phyloP scores from a whole-genome alignment of 1,284 basidiomycete species.

The Cryptococcus sp. region DNA sequence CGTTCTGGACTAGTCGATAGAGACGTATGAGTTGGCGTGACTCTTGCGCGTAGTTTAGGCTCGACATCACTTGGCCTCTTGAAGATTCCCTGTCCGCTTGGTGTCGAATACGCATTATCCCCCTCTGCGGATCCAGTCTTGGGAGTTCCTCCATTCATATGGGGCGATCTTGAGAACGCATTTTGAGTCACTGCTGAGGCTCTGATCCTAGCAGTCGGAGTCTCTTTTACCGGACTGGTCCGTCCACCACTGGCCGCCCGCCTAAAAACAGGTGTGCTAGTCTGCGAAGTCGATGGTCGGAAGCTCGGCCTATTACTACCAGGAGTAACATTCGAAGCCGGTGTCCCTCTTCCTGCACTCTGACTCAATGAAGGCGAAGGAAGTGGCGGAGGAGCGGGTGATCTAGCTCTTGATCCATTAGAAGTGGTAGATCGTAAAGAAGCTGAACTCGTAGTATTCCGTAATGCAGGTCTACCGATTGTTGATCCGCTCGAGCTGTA shows the following conservation, averaged over 20 bases:
- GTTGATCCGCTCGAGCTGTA: background rate
- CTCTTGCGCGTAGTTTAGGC: background rate
- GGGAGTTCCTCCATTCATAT: no score
- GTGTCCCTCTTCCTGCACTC: background rate
- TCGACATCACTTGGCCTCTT: background rate
- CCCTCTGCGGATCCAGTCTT: no score
- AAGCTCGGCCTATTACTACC: slow-evolving; percentile 2
- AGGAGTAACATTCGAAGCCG: background rate
- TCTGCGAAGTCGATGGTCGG: slow-evolving; percentile 1
- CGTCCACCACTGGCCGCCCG: background rate
- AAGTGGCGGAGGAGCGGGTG: slow-evolving; percentile 2
- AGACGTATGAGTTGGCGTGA: background rate
- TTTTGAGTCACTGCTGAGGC: background rate
- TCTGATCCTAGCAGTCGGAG: background rate
- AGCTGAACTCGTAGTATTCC: background rate
- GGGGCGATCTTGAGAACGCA: background rate
- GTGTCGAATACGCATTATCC: no score
- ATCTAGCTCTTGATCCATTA: background rate
- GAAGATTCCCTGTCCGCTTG: background rate
- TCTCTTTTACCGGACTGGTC: background rate
- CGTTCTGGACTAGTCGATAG: background rate
- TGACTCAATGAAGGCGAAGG: background rate
- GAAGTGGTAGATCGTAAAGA: slow-evolving; percentile 3
- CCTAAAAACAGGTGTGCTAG: background rate
- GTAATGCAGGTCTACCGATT: background rate